A percentile compares a stretch with the other conserved stretches of the same genome.
Evolutionary conservation across 1,139 yeast species (phyloP).

Genomic region (Candida gigantensis): DNA sequence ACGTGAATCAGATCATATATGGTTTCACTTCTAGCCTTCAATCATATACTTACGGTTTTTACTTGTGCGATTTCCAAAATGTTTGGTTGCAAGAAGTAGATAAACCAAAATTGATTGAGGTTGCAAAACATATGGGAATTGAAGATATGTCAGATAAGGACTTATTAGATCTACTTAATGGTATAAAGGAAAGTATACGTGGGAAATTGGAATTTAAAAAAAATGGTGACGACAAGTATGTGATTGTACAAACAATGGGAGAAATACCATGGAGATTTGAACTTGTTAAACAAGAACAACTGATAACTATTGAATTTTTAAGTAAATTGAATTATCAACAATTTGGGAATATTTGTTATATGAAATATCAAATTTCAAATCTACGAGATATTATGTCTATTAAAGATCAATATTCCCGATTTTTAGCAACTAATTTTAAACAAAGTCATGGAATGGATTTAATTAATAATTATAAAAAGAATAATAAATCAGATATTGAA

Average conservation of each 20-base stretch:
- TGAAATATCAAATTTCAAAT: constrained; percentile 21
- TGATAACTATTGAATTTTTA: constrained; percentile 19
- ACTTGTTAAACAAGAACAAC: constrained; percentile 13
- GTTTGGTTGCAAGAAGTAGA: constrained; percentile 31
- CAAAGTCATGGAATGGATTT: constrained; percentile 39
- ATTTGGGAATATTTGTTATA: constrained; percentile 24
- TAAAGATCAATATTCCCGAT: constrained; percentile 38
- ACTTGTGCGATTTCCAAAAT: constrained; percentile 26
- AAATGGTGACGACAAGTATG: neutral
- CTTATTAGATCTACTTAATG: constrained; percentile 13
- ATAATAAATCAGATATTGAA: constrained; percentile 16
- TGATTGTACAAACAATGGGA: constrained; percentile 7
- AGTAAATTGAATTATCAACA: constrained; percentile 25
- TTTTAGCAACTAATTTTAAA: constrained; percentile 38
- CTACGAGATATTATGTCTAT: constrained; percentile 24
- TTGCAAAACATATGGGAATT: constrained; percentile 26
- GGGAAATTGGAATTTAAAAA: constrained; percentile 3
- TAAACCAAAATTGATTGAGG: constrained; percentile 16
- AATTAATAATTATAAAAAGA: constrained; percentile 28
- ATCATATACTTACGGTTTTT: constrained; percentile 22
- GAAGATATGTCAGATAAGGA: constrained; percentile 22
- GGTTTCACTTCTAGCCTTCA: constrained; percentile 15
- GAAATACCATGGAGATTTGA: constrained; percentile 26
- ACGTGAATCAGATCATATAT: constrained; percentile 11
- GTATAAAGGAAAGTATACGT: neutral